Evolutionary conservation across 495 filamentous ascomycete genomes (phyloP).

Genomic region (Penicillium goetzii): DNA sequence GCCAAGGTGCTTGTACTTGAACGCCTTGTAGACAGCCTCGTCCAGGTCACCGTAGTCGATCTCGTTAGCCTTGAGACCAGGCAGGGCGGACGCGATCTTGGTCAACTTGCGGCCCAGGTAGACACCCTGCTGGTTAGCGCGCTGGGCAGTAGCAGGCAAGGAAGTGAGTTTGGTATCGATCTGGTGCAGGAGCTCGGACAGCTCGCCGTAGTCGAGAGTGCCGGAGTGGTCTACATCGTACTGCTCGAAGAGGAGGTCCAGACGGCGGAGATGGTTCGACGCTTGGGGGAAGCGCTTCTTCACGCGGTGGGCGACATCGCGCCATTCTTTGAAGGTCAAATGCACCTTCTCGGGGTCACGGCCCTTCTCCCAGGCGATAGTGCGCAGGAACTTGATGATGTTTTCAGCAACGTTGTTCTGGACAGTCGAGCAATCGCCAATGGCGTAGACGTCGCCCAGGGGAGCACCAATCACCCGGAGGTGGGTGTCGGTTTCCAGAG

Average conservation of each 20-base stretch:
- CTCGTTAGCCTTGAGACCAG: slow-evolving; percentile 77
- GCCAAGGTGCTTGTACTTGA: slow-evolving; percentile 91
- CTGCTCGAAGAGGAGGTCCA: slow-evolving; percentile 85
- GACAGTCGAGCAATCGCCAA: slow-evolving; percentile 96
- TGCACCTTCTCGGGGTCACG: slow-evolving; percentile 81
- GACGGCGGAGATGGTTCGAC: slow-evolving; percentile 80
- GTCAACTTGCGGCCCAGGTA: slow-evolving; percentile 96
- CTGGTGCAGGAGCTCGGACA: slow-evolving; percentile 83
- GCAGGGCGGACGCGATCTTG: slow-evolving; percentile 79
- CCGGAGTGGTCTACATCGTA: slow-evolving; percentile 94
- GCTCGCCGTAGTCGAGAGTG: slow-evolving; percentile 90
- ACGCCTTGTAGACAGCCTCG: slow-evolving; percentile 91
- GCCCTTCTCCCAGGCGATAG: slow-evolving; percentile 88
- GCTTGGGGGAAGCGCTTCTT: slow-evolving; percentile 93
- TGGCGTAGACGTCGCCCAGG: slow-evolving; percentile 92
- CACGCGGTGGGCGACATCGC: slow-evolving; percentile 76
- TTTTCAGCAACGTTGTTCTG: slow-evolving; percentile 94
- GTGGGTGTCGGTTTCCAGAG: slow-evolving; percentile 94
- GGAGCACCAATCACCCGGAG: slow-evolving; percentile 90
- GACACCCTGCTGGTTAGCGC: slow-evolving; percentile 93
- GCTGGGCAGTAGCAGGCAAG: slow-evolving; percentile 89
- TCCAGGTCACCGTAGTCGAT: slow-evolving; percentile 89
- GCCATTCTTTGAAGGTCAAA: slow-evolving; percentile 87
- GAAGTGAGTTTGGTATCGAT: slow-evolving; percentile 90
- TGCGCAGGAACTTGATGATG: slow-evolving; percentile 85